Evolutionary conservation across 805 yeast genomes (phyloP), one percentile per base, ranked within the genome.

Genomic region (Metschnikowia noctiluminum): DNA sequence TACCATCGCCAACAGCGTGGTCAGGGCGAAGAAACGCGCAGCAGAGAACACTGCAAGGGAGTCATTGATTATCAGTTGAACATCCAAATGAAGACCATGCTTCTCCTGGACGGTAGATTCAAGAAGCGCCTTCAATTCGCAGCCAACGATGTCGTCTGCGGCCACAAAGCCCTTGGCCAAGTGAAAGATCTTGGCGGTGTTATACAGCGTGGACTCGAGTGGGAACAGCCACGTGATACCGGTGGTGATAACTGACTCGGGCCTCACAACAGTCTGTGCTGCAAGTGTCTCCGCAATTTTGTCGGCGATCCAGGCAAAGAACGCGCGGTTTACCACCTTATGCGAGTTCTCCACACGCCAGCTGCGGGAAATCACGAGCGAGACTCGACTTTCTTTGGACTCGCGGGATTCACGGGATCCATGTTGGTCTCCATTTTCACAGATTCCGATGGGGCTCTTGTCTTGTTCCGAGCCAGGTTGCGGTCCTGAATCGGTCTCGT

Each of bases 11-110:
- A 84, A 56, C 48, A 66, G 59, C 55, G 70, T 65, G 50, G 58
- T 54, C 15, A 61, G 55, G 49, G 69, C 71, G 48, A 68, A 50
- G 46, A 75, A 72, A 2, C 66, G 50, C 9, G 83, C 84, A 0
- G 87, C 76, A 10, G 84, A 66, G 59, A 74, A 79, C 0, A 83
- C 87, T 0, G 87, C 84, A n/a, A 82, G 73, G 1, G 87, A 78
- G 58, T 82, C 90, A 61, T 85, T 85, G 30, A 84, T 66, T 35
- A 84, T 73, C 13, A 74, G 64, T 51, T 69, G 62, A 21, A 84
- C 72, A 13, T 66, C 60, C 14, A 77, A 62, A 1, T 55, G 44
- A 8, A 76, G 40, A 12, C 57, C 54, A 38, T 59, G 58, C 9
- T 58, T 56, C 3, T 46, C 26, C 13, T 9, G 36, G 49, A 74